Percentiles rank a stretch among this genome's conserved stretches.
Evolutionary conservation across 2,329 filamentous ascomycete species (phyloP).

Genomic region (Botryotinia calthae): DNA sequence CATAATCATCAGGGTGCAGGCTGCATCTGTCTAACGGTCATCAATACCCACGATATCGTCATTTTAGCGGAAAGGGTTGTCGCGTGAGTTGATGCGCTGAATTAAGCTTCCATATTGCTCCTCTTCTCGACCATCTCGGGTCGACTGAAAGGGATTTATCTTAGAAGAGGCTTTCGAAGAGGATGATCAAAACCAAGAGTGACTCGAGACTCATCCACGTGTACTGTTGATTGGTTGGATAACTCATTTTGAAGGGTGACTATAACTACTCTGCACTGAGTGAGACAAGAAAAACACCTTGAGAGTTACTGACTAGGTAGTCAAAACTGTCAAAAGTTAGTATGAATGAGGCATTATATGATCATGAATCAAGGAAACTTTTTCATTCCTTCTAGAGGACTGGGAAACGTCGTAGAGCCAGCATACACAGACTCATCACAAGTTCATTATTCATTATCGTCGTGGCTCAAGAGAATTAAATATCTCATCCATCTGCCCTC

Average conservation of each 20-base stretch:
- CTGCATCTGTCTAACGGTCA: neutral
- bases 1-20: neutral
- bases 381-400: neutral
- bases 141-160: neutral
- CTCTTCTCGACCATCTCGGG: neutral
- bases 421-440: neutral
- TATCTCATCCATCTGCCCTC: neutral
- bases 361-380: neutral
- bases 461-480: neutral
- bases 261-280: neutral
- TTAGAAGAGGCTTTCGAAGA: neutral
- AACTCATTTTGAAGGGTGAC: neutral
- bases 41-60: neutral
- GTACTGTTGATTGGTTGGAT: constrained; percentile 60
- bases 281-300: constrained; percentile 12
- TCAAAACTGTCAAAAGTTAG: neutral
- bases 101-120: neutral
- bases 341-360: neutral
- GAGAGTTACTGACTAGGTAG: neutral
- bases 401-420: neutral
- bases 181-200: constrained; percentile 86
- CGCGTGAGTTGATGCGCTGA: constrained; percentile 5
- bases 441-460: neutral
- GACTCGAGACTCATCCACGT: constrained; percentile 68
- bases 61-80: constrained; percentile 4